These are phyloP conservation scores for Grosmannia huntii DNA, from an alignment of 2,329 filamentous ascomycete species.

Conservation along the genomic window DNA sequence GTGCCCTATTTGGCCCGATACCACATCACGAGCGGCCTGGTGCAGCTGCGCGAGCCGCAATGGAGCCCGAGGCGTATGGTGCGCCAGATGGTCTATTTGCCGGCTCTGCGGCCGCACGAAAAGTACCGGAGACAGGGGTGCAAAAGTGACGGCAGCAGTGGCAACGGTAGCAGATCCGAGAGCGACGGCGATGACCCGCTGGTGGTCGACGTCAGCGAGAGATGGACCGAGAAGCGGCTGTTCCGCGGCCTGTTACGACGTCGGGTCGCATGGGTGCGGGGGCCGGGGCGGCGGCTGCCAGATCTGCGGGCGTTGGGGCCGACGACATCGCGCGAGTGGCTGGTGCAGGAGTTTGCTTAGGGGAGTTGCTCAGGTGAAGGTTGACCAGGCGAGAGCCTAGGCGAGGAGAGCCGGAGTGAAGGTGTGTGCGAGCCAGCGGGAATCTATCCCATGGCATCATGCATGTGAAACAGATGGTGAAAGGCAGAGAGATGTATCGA, in stretches of 20 bases:
- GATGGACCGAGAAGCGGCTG: not conserved
- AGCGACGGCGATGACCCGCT: not conserved
- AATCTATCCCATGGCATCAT: no score
- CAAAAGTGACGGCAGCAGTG: not conserved
- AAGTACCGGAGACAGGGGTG: not conserved
- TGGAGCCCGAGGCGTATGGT: not conserved
- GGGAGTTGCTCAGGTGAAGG: no score
- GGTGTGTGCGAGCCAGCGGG: no score
- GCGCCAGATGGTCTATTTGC: constrained; percentile 1
- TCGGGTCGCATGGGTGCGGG: not conserved
- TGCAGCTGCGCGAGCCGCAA: constrained; percentile 21
- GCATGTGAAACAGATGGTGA: no score
- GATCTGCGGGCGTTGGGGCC: not conserved
- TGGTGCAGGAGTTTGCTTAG: constrained; percentile 10
- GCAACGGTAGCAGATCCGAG: not conserved
- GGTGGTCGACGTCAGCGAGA: not conserved
- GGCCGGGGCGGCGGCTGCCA: not conserved
- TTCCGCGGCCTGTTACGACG: not conserved
- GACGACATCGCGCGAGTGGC: constrained; percentile 1
- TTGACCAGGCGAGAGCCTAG: no score
- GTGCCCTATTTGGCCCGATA: constrained; percentile 26
- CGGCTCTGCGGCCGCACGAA: constrained; percentile 2
- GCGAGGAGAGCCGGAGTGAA: no score
- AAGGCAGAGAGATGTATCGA: no score
- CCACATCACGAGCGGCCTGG: constrained; percentile 22